Base-by-base conservation (phyloP, 2,329 filamentous ascomycete species). In the Exserohilum rostratum region DNA sequence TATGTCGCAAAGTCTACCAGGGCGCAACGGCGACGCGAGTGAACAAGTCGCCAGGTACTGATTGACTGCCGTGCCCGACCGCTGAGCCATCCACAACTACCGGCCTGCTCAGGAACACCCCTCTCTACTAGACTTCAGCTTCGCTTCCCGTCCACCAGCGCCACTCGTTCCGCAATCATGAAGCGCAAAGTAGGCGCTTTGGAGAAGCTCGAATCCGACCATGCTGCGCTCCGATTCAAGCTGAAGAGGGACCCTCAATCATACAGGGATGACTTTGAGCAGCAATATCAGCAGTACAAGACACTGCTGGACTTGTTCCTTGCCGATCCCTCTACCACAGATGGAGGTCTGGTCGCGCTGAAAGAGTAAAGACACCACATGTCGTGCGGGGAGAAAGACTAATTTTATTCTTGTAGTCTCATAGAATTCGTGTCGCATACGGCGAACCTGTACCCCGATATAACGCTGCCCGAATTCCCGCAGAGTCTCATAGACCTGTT, bases 371-470 rank as follows among this genome's bases (percentile, higher is more conserved):
- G 12, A n/a, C 40, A 17, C 17, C 31, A 27, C 33, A 30, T 34
- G 29, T 20, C 7, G 13, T 17, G 31, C 25, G 25, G 17, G 15
- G 22, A 27, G 20, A n/a, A 31, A 11, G 11, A 6, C 48, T 50
- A 33, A 50, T 20, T 38, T 29, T 7, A 5, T 12, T 7, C 25
- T 18, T 25, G 6, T 20, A 50, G 48, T 70, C 84, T 96, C 64
- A 90, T 99, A 67, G 93, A 98, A 70, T 90, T 99, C 67, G 88
- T 98, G 66, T 88, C 93, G 17, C 95, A 99, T 77, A 90, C 96
- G 58, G 90, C 93, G 72, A 93, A 97, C 71, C 96, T 91, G 79
- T 99, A 96, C 76, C 91, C 91, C 46, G 85, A 89, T 54, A 84
- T 93, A 58, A 93, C 92, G 1, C 82, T 82, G 47, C 81, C 43